Conservation (phyloP, 2,329 filamentous ascomycete species). For the Trichoderma atrobrunneum region DNA sequence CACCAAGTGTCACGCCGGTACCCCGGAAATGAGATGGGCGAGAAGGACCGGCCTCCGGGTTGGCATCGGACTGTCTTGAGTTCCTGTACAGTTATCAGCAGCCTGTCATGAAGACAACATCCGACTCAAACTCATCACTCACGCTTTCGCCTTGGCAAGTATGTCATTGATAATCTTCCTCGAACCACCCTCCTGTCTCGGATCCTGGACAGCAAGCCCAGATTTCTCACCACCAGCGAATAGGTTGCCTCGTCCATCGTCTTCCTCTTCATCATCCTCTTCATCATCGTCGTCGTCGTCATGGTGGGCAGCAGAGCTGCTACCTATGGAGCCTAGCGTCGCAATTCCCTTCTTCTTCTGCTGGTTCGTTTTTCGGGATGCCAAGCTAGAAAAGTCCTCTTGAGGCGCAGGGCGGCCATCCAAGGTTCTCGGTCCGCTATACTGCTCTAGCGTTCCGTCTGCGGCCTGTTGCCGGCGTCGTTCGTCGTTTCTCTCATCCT, state of each 20-base stretch:
- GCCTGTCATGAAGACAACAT: not conserved
- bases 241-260: constrained; percentile 62
- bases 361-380: constrained; percentile 37
- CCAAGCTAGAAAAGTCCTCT: constrained; percentile 30
- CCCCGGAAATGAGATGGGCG: constrained; percentile 61
- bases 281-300: constrained; percentile 60
- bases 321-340: constrained; percentile 54
- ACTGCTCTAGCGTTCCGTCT: constrained; percentile 29
- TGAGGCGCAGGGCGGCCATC: constrained; percentile 59
- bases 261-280: constrained; percentile 55
- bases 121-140: constrained; percentile 25
- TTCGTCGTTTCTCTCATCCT: constrained; percentile 49
- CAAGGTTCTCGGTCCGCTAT: constrained; percentile 61
- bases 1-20: constrained; percentile 71
- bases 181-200: constrained; percentile 47
- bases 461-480: constrained; percentile 45
- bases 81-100: constrained; percentile 47
- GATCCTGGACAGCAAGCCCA: constrained; percentile 65
- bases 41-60: constrained; percentile 50
- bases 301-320: constrained; percentile 45
- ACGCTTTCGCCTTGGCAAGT: constrained; percentile 62
- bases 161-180: constrained; percentile 61
- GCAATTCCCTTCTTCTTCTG: constrained; percentile 60
- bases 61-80: constrained; percentile 53
- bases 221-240: constrained; percentile 88